These are phyloP conservation scores for Salix suchowensis DNA, from an alignment of 345 rosid genomes.

Conservation along the genomic window DNA sequence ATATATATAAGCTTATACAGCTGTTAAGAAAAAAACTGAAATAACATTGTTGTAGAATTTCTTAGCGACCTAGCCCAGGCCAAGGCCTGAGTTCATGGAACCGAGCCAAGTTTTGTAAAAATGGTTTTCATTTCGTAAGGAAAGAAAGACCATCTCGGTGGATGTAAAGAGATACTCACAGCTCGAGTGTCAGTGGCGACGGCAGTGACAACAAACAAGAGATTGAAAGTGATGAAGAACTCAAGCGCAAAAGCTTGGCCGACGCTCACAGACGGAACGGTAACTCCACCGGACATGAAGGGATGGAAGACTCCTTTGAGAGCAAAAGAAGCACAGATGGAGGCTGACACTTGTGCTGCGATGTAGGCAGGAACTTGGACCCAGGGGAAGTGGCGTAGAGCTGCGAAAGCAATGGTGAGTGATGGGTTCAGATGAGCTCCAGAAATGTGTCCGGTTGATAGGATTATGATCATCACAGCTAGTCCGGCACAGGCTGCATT, in stretches of 20 bases:
- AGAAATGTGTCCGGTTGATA: constrained; percentile 91
- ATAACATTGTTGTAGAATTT: too few relatives aligned
- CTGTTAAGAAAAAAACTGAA: not conserved
- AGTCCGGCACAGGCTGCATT: constrained; percentile 89
- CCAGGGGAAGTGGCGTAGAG: constrained; percentile 93
- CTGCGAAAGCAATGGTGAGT: constrained; percentile 82
- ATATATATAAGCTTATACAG: not conserved
- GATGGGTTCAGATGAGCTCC: constrained; percentile 97
- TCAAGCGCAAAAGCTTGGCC: constrained; percentile 95
- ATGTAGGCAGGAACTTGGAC: constrained; percentile 85
- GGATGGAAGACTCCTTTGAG: constrained; percentile 85
- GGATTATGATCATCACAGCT: constrained; percentile 87
- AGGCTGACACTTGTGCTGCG: constrained; percentile 81
- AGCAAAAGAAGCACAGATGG: constrained; percentile 87
- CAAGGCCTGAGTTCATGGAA: too few relatives aligned
- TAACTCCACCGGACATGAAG: constrained; percentile 90
- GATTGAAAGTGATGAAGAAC: constrained; percentile 84
- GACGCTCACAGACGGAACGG: constrained; percentile 68
- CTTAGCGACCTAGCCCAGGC: too few relatives aligned
- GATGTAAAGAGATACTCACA: constrained; percentile 28
- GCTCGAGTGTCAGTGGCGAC: constrained; percentile 99
- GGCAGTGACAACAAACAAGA: constrained; percentile 86
- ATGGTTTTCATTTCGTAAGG: too few relatives aligned
- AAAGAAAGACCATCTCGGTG: too few relatives aligned
- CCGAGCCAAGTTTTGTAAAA: too few relatives aligned